Conservation (phyloP, 2,329 filamentous ascomycete genomes). For the Fonsecaea nubica region DNA sequence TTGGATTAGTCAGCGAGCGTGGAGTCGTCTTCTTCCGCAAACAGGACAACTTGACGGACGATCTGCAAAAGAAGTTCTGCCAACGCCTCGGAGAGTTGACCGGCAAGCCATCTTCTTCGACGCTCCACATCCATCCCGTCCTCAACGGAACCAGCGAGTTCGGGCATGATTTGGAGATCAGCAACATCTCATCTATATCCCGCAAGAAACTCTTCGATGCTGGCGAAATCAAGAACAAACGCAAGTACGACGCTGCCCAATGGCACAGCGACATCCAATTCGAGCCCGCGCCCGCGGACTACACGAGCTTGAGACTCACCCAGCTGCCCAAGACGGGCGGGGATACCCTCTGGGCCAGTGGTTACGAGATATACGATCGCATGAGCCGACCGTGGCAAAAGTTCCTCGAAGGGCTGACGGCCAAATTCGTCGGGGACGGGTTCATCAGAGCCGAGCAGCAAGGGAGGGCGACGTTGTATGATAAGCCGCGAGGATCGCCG, state of each 20-base stretch:
- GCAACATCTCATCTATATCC: constrained; percentile 66
- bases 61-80: constrained; percentile 70
- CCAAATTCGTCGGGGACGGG: constrained; percentile 58
- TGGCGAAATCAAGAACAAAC: constrained; percentile 45
- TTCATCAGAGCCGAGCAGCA: constrained; percentile 58
- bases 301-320: constrained; percentile 64
- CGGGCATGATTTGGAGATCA: constrained; percentile 67
- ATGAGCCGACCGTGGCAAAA: constrained; percentile 59
- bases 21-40: constrained; percentile 74
- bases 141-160: constrained; percentile 62
- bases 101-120: constrained; percentile 64
- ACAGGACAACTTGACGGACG: constrained; percentile 66
- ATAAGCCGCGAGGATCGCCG: constrained; percentile 58
- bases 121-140: constrained; percentile 67
- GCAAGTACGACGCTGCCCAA: constrained; percentile 53
- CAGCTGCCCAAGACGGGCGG: constrained; percentile 62
- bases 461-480: constrained; percentile 46
- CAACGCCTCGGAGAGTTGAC: constrained; percentile 65
- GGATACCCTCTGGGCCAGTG: constrained; percentile 71
- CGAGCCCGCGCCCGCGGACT: constrained; percentile 68
- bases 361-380: constrained; percentile 71
- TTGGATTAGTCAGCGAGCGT: constrained; percentile 65
- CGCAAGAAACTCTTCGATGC: constrained; percentile 55
- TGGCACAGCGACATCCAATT: constrained; percentile 70
- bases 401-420: constrained; percentile 66